These are phyloP conservation scores for Coprinopsis sp. DNA, from an alignment of 768 basidiomycete genomes.

Conservation along the genomic window DNA sequence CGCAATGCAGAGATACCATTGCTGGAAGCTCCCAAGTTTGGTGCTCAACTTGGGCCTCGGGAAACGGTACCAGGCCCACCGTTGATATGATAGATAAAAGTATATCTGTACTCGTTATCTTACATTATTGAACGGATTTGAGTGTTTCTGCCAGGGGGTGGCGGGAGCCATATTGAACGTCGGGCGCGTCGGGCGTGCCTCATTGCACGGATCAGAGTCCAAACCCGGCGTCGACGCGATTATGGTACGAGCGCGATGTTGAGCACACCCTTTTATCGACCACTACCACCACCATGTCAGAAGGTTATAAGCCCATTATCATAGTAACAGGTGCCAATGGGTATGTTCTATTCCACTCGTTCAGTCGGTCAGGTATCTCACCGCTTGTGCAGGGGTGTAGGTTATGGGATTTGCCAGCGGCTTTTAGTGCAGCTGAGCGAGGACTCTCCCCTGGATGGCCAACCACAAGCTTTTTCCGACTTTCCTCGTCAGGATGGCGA, in stretches of 20 bases:
- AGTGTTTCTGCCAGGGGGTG: too few relatives aligned
- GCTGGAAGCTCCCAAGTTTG: too few relatives aligned
- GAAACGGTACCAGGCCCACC: too few relatives aligned
- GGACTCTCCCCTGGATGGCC: slow-evolving; percentile 44
- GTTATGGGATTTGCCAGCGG: slow-evolving; percentile 79
- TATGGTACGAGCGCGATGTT: slow-evolving; percentile 12
- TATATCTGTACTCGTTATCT: too few relatives aligned
- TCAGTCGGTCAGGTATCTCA: not conserved
- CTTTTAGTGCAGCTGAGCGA: slow-evolving; percentile 65
- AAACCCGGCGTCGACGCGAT: slow-evolving; percentile 3
- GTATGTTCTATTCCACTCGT: slow-evolving; percentile 30
- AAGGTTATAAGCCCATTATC: slow-evolving; percentile 39
- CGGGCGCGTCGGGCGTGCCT: too few relatives aligned
- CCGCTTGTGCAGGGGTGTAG: slow-evolving; percentile 57
- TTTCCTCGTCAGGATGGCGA: slow-evolving; percentile 12
- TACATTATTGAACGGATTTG: too few relatives aligned
- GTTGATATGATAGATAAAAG: too few relatives aligned
- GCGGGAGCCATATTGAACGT: too few relatives aligned
- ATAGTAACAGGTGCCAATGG: slow-evolving; percentile 71
- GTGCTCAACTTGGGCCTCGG: too few relatives aligned
- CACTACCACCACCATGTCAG: slow-evolving; percentile 22
- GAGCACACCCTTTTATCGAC: too few relatives aligned
- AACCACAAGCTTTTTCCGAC: slow-evolving; percentile 39
- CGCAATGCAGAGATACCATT: too few relatives aligned
- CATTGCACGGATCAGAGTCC: too few relatives aligned